A percentile compares a stretch with the other conserved stretches of the same genome.
These are phyloP conservation scores for Populus hybrid DNA, from an alignment of 441 rosid species.

Conservation along the genomic window DNA sequence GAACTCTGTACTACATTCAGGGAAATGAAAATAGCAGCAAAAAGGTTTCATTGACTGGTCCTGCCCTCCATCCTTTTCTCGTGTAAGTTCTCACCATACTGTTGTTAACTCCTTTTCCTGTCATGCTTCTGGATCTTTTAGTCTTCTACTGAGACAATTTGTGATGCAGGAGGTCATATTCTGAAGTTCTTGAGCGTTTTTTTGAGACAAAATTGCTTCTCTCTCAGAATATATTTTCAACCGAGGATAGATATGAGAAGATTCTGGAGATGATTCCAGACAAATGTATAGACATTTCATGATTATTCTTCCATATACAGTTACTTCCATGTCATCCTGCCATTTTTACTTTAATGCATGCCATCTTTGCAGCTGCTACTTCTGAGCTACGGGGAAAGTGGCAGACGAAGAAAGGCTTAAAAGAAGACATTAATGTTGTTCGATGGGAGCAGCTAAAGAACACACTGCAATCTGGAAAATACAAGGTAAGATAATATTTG, in stretches of 20 bases:
- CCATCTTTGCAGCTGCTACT: conserved; percentile 53
- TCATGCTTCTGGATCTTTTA: conserved; percentile 2
- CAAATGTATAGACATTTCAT: conserved; percentile 43
- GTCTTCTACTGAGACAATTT: conserved; percentile 17
- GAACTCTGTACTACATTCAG: conserved; percentile 35
- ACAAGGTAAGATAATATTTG: conserved; percentile 47
- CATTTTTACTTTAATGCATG: not conserved
- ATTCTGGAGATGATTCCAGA: conserved; percentile 87
- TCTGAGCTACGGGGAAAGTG: conserved; percentile 84
- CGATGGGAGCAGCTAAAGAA: conserved; percentile 87
- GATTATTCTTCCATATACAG: conserved; percentile 3
- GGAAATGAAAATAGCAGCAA: conserved; percentile 81
- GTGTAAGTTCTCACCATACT: conserved; percentile 48
- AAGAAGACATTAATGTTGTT: conserved; percentile 58
- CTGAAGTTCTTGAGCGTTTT: conserved; percentile 64
- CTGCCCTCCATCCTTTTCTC: conserved; percentile 83
- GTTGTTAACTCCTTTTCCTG: not conserved
- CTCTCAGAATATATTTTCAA: conserved; percentile 59
- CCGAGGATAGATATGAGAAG: conserved; percentile 83
- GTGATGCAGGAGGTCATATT: conserved; percentile 76
- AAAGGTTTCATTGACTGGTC: conserved; percentile 67
- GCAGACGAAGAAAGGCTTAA: conserved; percentile 60
- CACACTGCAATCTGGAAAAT: conserved; percentile 62
- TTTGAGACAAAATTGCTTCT: conserved; percentile 73
- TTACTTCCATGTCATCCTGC: conserved; percentile 4